Conservation (phyloP, 2,329 filamentous ascomycete genomes). For the Pseudocercospora macadamiae region DNA sequence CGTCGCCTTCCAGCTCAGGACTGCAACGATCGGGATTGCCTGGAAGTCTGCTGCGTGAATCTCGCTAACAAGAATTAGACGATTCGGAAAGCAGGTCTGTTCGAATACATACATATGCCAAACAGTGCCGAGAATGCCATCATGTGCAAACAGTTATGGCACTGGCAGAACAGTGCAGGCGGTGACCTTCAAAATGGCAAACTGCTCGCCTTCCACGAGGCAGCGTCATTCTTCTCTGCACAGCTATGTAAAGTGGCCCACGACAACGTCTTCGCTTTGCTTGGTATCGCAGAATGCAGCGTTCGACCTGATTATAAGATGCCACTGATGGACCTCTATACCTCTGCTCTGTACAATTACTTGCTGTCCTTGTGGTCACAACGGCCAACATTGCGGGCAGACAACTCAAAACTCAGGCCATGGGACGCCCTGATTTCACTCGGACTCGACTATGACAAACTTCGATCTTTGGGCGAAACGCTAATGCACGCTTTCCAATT, state of each 20-base stretch:
- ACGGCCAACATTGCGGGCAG: neutral
- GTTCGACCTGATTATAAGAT: conserved; percentile 14
- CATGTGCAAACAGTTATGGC: conserved; percentile 15
- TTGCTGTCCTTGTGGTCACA: conserved; percentile 7
- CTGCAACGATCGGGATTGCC: no score
- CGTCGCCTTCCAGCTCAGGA: no score
- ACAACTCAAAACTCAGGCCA: neutral
- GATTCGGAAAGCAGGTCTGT: conserved; percentile 10
- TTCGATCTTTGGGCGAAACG: conserved; percentile 1
- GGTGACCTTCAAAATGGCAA: conserved; percentile 1
- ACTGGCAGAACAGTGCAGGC: conserved; percentile 13
- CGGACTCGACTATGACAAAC: conserved; percentile 1
- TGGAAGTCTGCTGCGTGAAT: neutral
- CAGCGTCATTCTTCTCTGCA: conserved; percentile 5
- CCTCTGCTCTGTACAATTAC: conserved; percentile 5
- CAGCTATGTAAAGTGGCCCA: conserved; percentile 11
- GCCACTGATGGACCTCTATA: conserved; percentile 15
- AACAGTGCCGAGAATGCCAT: conserved; percentile 9
- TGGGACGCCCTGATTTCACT: conserved; percentile 1
- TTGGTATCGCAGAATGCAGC: conserved; percentile 13
- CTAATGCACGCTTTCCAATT: conserved; percentile 8
- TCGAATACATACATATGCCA: neutral
- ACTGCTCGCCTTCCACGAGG: conserved; percentile 9
- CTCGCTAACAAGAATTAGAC: conserved; percentile 2
- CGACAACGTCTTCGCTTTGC: conserved; percentile 13